Base-by-base conservation (phyloP, 2,329 filamentous ascomycete genomes). In the Huntiella decipiens region DNA sequence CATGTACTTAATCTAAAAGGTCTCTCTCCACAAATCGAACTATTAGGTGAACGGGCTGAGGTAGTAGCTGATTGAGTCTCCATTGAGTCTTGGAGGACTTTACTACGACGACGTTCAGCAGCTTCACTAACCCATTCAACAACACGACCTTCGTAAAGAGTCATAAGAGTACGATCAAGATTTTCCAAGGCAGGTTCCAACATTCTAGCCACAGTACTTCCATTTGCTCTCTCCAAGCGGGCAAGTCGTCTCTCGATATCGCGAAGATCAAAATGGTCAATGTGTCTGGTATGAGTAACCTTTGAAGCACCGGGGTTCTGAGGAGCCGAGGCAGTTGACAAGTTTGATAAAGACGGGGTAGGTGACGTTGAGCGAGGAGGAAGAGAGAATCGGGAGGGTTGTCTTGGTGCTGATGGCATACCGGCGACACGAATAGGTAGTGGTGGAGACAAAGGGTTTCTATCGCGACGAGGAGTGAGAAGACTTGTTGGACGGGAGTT, bases 161-260 rank as follows among this genome's bases (percentile, higher is more conserved):
- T 51, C 39, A 52, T 56, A 16, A 66, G 54, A 4, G 57, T 58
- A 16, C 58, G 56, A 52, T 64, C 63, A 31, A 71, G 57, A 31
- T 61, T 63, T 33, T 67, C 61, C 35, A 71, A 56, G 3, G 71
- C 57, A 3, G 66, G 63, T 2, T 64, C 56, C 19, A 71, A 54
- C 2, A 66, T 62, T 11, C 61, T 57, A 37, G 66, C 54, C 62
- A 65, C 65, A 3, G 64, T 55, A 35, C 70, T 66, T 36, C 65
- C 63, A 19, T 42, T 39, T 42, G 66, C 65, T 12, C 60, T 58
- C 55, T 72, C 68, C 1, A 71, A 58, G 12, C 60, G 58, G 5
- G 62, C 60, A 10, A 71, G 54, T 1, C 68, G 63, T 8, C 59
- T 59, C 51, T 70, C 66, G 56, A 70, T 64, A 35, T 72, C 68